Evolutionary conservation across 73 alveolate genomes (phyloP).

Genomic region (Paramecium bursaria): DNA sequence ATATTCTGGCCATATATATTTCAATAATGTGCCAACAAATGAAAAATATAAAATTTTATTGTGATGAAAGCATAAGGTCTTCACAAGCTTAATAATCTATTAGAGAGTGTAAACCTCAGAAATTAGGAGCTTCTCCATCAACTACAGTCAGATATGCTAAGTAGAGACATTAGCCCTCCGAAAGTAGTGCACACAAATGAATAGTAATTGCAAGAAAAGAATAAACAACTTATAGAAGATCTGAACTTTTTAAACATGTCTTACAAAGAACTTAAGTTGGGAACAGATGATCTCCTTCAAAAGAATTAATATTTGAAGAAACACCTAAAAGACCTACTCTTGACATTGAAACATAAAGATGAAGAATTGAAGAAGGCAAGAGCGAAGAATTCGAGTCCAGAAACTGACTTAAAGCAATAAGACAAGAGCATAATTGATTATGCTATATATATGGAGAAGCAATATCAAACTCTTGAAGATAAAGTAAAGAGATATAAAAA

Average conservation of each 20-base stretch:
- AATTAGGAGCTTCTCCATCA: slow-evolving; percentile 7
- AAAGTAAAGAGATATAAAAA: slow-evolving; percentile 49
- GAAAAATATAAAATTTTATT: slow-evolving; percentile 56
- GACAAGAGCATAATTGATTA: slow-evolving; percentile 41
- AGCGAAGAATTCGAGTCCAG: not conserved
- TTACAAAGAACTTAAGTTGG: slow-evolving; percentile 40
- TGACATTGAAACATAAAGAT: slow-evolving; percentile 35
- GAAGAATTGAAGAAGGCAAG: slow-evolving; percentile 48
- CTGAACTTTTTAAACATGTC: slow-evolving; percentile 24
- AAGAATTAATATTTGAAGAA: slow-evolving; percentile 40
- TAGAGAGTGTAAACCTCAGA: slow-evolving; percentile 36
- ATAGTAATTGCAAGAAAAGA: slow-evolving; percentile 22
- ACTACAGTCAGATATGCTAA: slow-evolving; percentile 7
- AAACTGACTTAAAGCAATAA: not conserved
- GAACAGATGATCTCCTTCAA: slow-evolving; percentile 23
- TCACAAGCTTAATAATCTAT: no score
- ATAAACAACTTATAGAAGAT: slow-evolving; percentile 49
- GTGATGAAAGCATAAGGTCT: no score
- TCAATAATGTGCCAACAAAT: slow-evolving; percentile 52
- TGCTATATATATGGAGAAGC: slow-evolving; percentile 55
- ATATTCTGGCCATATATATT: slow-evolving; percentile 26
- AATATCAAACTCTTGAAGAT: slow-evolving; percentile 38
- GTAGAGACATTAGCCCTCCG: slow-evolving; percentile 36
- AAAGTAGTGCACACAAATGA: not conserved
- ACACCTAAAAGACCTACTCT: slow-evolving; percentile 24